phyloP scores from a whole-genome alignment of 148 eudicot species.

The Camellia lanceoleosa region DNA sequence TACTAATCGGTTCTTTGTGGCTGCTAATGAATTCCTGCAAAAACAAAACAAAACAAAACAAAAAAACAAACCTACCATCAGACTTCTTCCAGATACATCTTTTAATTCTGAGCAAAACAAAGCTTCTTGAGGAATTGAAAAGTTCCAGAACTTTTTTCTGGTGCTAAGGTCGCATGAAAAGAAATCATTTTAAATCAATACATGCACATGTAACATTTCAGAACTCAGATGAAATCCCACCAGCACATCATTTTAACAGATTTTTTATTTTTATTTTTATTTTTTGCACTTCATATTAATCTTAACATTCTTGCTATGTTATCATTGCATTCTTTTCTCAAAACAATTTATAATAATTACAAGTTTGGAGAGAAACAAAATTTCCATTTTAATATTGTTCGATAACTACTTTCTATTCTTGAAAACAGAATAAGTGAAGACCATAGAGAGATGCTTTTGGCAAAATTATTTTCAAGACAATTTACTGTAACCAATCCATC shows the following conservation, averaged over 20 bases:
- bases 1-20: conserved; percentile 41
- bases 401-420: background rate
- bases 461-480: background rate
- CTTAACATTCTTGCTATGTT: background rate
- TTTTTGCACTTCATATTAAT: background rate
- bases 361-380: conserved; percentile 1
- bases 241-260: background rate
- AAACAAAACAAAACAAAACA: background rate
- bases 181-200: background rate
- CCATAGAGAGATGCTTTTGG: background rate
- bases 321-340: background rate
- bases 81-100: background rate
- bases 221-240: background rate
- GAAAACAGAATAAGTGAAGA: background rate
- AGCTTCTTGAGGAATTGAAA: background rate
- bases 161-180: background rate
- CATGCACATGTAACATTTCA: background rate
- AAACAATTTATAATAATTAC: background rate
- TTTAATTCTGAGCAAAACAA: background rate
- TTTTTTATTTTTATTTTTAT: background rate
- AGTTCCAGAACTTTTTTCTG: background rate
- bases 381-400: background rate
- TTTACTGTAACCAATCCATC: background rate
- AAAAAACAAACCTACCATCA: background rate
- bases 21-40: conserved; percentile 66